These are phyloP conservation scores for Tremella mesenterica DNA, from an alignment of 768 basidiomycete species.

Conservation along the genomic window DNA sequence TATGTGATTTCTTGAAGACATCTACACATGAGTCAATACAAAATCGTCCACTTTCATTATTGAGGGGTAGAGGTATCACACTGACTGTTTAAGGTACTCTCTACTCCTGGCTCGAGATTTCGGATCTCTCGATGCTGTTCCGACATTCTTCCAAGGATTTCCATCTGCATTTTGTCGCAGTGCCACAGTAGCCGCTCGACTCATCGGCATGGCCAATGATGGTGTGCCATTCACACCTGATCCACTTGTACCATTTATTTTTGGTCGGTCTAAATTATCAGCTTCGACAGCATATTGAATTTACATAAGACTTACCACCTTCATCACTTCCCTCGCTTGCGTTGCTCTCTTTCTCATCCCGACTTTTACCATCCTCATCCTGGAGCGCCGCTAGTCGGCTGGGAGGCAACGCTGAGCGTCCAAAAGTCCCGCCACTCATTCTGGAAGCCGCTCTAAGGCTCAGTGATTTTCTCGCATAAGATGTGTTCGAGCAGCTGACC, in stretches of 20 bases:
- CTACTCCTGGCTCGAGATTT: constrained; percentile 88
- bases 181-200: constrained; percentile 13
- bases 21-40: constrained; percentile 46
- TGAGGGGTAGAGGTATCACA: constrained; percentile 15
- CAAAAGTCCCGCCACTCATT: constrained; percentile 22
- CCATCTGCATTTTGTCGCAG: constrained; percentile 39
- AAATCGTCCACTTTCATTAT: background rate
- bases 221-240: background rate
- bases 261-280: constrained; percentile 5
- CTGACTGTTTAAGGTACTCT: constrained; percentile 94
- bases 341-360: constrained; percentile 25
- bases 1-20: constrained; percentile 98
- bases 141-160: constrained; percentile 48
- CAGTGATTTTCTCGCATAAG: background rate
- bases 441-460: constrained; percentile 3
- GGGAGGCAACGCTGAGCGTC: constrained; percentile 19
- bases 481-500: constrained; percentile 52
- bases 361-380: constrained; percentile 28
- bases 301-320: constrained; percentile 7
- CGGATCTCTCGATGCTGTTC: constrained; percentile 83
- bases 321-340: constrained; percentile 31
- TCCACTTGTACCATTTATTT: constrained; percentile 1
- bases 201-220: constrained; percentile 24
- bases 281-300: background rate
- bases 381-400: constrained; percentile 23